Evolutionary conservation across 805 yeast genomes (phyloP), one percentile per base, ranked within the genome.

Genomic region (Hemisphaericaspora nanyangensis): DNA sequence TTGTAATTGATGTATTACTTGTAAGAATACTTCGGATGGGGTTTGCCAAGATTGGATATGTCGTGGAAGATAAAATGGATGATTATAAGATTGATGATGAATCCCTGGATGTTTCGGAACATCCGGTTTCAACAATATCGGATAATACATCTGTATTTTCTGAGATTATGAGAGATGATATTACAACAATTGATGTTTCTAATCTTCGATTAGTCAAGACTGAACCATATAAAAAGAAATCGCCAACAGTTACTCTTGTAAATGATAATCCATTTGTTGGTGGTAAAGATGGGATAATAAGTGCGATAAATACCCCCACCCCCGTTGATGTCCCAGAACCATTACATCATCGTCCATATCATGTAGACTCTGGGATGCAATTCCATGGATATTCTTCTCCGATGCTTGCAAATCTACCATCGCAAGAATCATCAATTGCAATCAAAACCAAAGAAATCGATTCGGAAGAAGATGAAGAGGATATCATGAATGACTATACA

Each of bases 1-100:
- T 80, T 49, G 63, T 74, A 42, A 68, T 70, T 4, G 64, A 68
- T 47, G 64, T 68, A 4, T 67, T 62, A 46, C 65, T 44, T 61
- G 77, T 53, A n/a, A 38, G 50, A 29, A 43, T 50, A 4, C 44
- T 66, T 20, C 55, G 54, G 35, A 46, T 51, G 41, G 16, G 51
- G 3, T 46, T 56, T 16, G 37, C 27, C 13, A 29, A 31, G 3
- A 22, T 50, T 17, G 51, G 47, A 13, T 27, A 19, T 17, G 5
- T 15, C 10, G 20, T 15, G 8, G 27, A 17, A 37, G 43, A 42
- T 17, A 53, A 29, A 19, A 38, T 20, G n/a, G n/a, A n/a, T n/a
- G n/a, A n/a, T n/a, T n/a, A n/a, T n/a, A n/a, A n/a, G n/a, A n/a
- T n/a, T n/a, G 54, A 56, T 19, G 54, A 51, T 18, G 52, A 52